phyloP scores from a whole-genome alignment of 2,329 filamentous ascomycete genomes.

The Venturiaceae sp. region DNA sequence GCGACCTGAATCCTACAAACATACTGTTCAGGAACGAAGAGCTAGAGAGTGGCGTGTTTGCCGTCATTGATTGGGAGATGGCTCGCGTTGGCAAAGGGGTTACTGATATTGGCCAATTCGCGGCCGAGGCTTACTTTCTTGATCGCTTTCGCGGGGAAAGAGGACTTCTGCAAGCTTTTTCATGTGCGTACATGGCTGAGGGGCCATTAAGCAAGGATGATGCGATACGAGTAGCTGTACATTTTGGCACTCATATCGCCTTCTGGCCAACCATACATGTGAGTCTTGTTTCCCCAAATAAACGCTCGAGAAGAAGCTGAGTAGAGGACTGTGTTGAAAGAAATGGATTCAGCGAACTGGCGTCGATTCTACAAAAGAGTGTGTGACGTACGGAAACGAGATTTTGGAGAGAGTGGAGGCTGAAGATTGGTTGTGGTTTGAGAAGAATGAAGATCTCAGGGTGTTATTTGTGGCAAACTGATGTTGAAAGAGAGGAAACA shows the following conservation, averaged over 20 bases:
- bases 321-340: too few species aligned
- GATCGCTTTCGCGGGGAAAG: conserved; percentile 21
- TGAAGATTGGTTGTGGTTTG: too few species aligned
- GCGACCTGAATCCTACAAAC: conserved; percentile 29
- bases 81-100: conserved; percentile 21
- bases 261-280: too few species aligned
- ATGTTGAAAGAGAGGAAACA: too few species aligned
- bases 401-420: too few species aligned
- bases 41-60: conserved; percentile 12
- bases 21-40: conserved; percentile 16
- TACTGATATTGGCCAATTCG: conserved; percentile 27
- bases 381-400: too few species aligned
- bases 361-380: too few species aligned
- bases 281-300: too few species aligned
- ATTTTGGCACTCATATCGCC: conserved; percentile 25
- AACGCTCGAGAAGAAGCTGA: too few species aligned
- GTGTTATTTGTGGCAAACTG: too few species aligned
- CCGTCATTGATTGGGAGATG: conserved; percentile 27
- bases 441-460: too few species aligned
- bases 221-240: conserved; percentile 19
- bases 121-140: conserved; percentile 25
- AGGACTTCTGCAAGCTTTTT: conserved; percentile 18
- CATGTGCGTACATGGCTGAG: conserved; percentile 15
- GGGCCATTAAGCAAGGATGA: conserved; percentile 15
- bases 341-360: too few species aligned